Percentiles rank a stretch among this genome's conserved stretches.
phyloP scores from a whole-genome alignment of 257 asterid genomes.

The Lavandula angustifolia region DNA sequence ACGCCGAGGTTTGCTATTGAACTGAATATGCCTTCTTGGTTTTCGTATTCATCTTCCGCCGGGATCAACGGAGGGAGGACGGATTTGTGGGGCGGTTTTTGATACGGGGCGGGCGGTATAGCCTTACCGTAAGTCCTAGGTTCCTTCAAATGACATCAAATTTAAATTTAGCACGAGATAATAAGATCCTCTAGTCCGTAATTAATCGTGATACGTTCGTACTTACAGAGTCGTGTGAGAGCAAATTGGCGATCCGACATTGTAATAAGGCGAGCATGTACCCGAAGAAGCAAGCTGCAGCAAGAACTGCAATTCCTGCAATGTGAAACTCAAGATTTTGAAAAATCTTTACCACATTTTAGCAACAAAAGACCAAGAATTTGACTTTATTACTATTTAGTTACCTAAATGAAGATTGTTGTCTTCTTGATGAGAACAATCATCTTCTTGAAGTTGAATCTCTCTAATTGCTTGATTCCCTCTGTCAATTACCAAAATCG shows the following conservation, averaged over 20 bases:
- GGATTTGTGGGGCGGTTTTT: slow-evolving; percentile 51
- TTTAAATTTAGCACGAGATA: too few species aligned
- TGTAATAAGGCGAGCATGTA: slow-evolving; percentile 85
- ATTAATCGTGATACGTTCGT: neutral
- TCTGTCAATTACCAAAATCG: slow-evolving; percentile 80
- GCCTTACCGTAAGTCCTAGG: slow-evolving; percentile 41
- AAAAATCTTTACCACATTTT: neutral
- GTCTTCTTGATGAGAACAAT: slow-evolving; percentile 65
- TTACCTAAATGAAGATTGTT: slow-evolving; percentile 69
- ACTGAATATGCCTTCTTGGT: slow-evolving; percentile 61
- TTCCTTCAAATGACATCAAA: too few species aligned
- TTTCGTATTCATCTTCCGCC: slow-evolving; percentile 64
- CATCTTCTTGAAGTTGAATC: slow-evolving; percentile 77
- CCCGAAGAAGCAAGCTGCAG: slow-evolving; percentile 78
- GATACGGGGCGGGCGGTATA: slow-evolving; percentile 67
- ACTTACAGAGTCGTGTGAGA: slow-evolving; percentile 61
- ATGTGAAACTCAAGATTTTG: neutral
- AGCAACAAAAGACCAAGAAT: too few species aligned
- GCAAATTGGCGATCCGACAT: slow-evolving; percentile 52
- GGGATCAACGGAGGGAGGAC: slow-evolving; percentile 77
- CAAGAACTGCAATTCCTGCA: slow-evolving; percentile 85
- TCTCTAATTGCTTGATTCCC: slow-evolving; percentile 94
- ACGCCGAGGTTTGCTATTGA: slow-evolving; percentile 72
- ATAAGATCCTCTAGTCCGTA: neutral
- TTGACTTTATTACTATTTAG: too few species aligned